Percentiles rank a stretch among this genome's conserved stretches.
Conservation (phyloP, 768 basidiomycete species). For the Hortiboletus campestris region DNA sequence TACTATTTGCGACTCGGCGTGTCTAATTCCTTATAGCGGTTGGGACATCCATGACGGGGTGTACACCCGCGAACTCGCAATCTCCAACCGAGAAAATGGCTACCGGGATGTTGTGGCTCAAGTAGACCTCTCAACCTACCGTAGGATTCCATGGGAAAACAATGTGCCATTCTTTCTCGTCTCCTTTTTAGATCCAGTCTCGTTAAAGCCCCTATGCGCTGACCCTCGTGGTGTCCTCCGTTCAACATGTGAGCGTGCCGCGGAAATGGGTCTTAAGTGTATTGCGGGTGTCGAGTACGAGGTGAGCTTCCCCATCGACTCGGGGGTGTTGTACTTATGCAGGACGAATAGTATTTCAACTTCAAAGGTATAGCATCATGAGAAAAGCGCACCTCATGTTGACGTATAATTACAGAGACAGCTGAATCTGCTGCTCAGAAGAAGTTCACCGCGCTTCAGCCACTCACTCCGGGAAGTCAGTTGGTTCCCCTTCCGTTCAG, state of each 20-base stretch:
- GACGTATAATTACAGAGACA: slow-evolving; percentile 57
- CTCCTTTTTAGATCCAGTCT: slow-evolving; percentile 86
- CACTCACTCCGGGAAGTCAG: slow-evolving; percentile 92
- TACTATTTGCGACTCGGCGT: not conserved
- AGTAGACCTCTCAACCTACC: slow-evolving; percentile 85
- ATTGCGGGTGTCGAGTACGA: slow-evolving; percentile 94
- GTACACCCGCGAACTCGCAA: slow-evolving; percentile 81
- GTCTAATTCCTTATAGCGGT: slow-evolving; percentile 45
- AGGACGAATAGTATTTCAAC: slow-evolving; percentile 76
- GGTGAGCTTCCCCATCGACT: slow-evolving; percentile 39
- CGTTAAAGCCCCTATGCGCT: slow-evolving; percentile 68
- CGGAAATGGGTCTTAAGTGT: slow-evolving; percentile 53
- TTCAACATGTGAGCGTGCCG: slow-evolving; percentile 51
- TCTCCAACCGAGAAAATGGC: slow-evolving; percentile 91
- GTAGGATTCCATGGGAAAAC: slow-evolving; percentile 89
- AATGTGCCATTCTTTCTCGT: slow-evolving; percentile 92
- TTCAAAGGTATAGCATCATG: slow-evolving; percentile 66
- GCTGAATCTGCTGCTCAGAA: slow-evolving; percentile 74
- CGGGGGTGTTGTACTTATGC: slow-evolving; percentile 2
- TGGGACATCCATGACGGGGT: slow-evolving; percentile 92
- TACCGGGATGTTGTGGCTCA: slow-evolving; percentile 85
- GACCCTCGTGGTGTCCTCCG: slow-evolving; percentile 86
- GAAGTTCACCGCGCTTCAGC: slow-evolving; percentile 66
- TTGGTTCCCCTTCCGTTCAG: slow-evolving; percentile 8
- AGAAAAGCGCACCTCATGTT: not conserved